Base-by-base conservation (phyloP, 140 eudicot species). In the Senecio squalidus region DNA sequence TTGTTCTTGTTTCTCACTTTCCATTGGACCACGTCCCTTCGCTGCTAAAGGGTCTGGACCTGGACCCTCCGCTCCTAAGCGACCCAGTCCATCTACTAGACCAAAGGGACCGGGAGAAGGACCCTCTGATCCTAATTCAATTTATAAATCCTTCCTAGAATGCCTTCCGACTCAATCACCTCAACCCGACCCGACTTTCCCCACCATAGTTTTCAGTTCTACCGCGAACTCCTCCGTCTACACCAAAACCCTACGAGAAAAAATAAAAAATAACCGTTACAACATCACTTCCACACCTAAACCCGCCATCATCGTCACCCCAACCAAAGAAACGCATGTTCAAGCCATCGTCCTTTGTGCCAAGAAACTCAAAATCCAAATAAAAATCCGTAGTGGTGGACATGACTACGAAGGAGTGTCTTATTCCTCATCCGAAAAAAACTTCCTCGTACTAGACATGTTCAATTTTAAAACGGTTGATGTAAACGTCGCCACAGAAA, bases 361-460 rank as follows among this genome's bases (percentile, higher is more conserved):
- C 18, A 64, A n/a, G 14, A 64, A 72, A 55, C 61, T 72, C 13
- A 17, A 28, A 3, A 25, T 72, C 16, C 77, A 72, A 28, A 72
- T 72, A 41, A 72, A 56, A 51, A 72, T 72, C 9, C 67, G 72
- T 1, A 72, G 77, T 9, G 81, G 77, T 21, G 81, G 77, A 16
- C 81, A 76, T 22, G 73, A 70, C 14, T 76, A 76, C 14, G 81
- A 76, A 33, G 81, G 74, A 40, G 25, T 70, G 9, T 76, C 81
- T 13, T 76, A 76, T 13, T n/a, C 46, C 20, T 57, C 73, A 9
- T 40, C 67, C 0, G 41, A 55, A 6, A 46, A 60, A n/a, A 26
- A 25, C 16, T 76, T 76, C 41, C 57, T 76, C 73, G 47, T 76
- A 36, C 69, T 76, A 2, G 74, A 76, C 66, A 59, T 76, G 70